These are phyloP conservation scores for Physaria fendleri DNA, from an alignment of 345 rosid species.

Conservation along the genomic window DNA sequence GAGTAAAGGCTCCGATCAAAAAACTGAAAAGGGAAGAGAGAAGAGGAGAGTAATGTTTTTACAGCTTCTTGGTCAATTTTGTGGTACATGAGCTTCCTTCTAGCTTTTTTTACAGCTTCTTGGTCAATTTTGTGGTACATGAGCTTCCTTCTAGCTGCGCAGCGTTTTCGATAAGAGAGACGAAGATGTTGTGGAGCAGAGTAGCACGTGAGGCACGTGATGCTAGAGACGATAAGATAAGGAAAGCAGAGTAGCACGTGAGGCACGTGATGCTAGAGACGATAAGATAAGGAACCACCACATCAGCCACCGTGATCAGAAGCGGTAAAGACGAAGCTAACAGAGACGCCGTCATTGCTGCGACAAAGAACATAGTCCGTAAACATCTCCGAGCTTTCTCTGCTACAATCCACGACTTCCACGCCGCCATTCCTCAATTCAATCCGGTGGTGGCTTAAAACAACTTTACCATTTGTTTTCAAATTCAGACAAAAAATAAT, in stretches of 20 bases:
- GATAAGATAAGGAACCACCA: conserved; percentile 50
- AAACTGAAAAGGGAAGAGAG: background rate
- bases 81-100: conserved; percentile 79
- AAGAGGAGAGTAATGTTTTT: conserved; percentile 14
- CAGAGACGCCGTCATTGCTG: conserved; percentile 83
- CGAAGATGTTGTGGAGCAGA: conserved; percentile 51
- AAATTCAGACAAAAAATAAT: conserved; percentile 4
- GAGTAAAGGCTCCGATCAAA: background rate
- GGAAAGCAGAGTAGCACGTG: conserved; percentile 51
- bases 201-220: conserved; percentile 67
- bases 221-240: conserved; percentile 53
- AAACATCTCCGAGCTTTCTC: conserved; percentile 64
- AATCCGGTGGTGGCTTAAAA: background rate
- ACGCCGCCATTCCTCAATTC: conserved; percentile 27
- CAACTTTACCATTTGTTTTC: background rate
- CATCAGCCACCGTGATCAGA: conserved; percentile 69
- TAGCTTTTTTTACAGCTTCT: no score
- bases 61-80: conserved; percentile 91
- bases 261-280: conserved; percentile 69
- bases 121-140: conserved; percentile 79
- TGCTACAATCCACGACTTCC: conserved; percentile 45
- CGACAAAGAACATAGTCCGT: conserved; percentile 70
- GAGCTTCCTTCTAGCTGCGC: conserved; percentile 78
- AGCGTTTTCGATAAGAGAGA: conserved; percentile 68
- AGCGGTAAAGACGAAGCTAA: conserved; percentile 79